A percentile compares a stretch with the other conserved stretches of the same genome.
Evolutionary conservation across 2,329 filamentous ascomycete genomes (phyloP).

Genomic region (Fonsecaea monophora): DNA sequence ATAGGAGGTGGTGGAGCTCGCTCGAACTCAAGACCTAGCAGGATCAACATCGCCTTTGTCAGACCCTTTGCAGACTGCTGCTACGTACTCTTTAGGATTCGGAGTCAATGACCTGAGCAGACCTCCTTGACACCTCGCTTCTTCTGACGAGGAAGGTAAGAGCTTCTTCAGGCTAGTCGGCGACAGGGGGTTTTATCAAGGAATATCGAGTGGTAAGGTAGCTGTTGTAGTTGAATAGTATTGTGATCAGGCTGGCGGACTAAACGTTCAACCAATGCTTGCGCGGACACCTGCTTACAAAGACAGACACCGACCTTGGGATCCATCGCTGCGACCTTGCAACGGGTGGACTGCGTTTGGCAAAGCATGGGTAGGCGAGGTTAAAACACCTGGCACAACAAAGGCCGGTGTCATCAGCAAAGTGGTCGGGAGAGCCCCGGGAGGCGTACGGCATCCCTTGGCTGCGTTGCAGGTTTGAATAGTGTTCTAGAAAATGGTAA

Average conservation of each 20-base stretch:
- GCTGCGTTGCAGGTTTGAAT: not conserved
- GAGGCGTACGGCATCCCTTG: not conserved
- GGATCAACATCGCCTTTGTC: constrained; percentile 9
- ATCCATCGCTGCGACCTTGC: not conserved
- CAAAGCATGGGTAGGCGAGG: not conserved
- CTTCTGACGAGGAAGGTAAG: constrained; percentile 11
- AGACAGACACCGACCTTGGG: not conserved
- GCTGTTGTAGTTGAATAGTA: not conserved
- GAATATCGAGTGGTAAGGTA: constrained; percentile 1
- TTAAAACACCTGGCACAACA: not conserved
- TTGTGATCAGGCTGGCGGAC: not conserved
- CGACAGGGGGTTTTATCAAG: constrained; percentile 9
- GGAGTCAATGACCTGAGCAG: constrained; percentile 6
- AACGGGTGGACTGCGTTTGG: not conserved
- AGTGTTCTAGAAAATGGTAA: not conserved
- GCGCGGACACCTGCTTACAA: not conserved
- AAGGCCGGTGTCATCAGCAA: not conserved
- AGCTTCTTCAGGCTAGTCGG: constrained; percentile 13
- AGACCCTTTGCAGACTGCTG: constrained; percentile 4
- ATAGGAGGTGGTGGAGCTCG: constrained; percentile 9
- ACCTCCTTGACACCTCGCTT: not conserved
- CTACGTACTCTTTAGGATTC: not conserved
- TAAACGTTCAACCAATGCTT: not conserved
- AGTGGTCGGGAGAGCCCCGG: not conserved
- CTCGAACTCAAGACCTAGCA: not conserved